Evolutionary conservation across 23 red algal species (phyloP).

Genomic region (Porphyridium purpureum): DNA sequence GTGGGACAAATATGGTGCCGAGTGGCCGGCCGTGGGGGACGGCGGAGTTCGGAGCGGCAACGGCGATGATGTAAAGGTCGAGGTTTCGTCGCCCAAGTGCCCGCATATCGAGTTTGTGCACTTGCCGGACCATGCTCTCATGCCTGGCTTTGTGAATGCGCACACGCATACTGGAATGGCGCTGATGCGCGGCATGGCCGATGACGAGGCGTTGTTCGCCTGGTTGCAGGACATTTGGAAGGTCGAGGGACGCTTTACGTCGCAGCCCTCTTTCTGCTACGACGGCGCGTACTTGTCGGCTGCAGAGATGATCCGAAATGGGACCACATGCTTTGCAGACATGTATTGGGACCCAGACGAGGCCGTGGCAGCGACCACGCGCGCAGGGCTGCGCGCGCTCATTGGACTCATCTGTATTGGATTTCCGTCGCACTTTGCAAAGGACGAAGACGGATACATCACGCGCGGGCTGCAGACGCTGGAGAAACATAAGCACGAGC

Average conservation of each 20-base stretch:
- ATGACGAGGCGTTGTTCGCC: slow-evolving; percentile 61
- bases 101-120: no score
- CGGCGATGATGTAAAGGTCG: no score
- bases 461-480: slow-evolving; percentile 15
- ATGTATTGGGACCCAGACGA: slow-evolving; percentile 90
- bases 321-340: slow-evolving; percentile 74
- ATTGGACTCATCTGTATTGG: slow-evolving; percentile 62
- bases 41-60: no score
- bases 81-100: no score
- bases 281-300: slow-evolving; percentile 56
- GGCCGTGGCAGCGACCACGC: slow-evolving; percentile 14
- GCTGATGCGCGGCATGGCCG: slow-evolving; percentile 70
- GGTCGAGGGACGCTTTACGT: slow-evolving; percentile 48
- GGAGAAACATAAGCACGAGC: slow-evolving; percentile 13
- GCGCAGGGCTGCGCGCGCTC: slow-evolving; percentile 56
- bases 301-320: slow-evolving; percentile 74
- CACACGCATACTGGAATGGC: slow-evolving; percentile 93
- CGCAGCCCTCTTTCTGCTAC: slow-evolving; percentile 35
- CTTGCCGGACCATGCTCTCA: slow-evolving; percentile 34
- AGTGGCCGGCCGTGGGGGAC: no score
- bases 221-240: slow-evolving; percentile 90
- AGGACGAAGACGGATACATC: slow-evolving; percentile 32
- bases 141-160: slow-evolving; percentile 92
- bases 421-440: slow-evolving; percentile 60
- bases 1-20: no score